A percentile compares a stretch with the other conserved stretches of the same genome.
phyloP scores from a whole-genome alignment of 495 filamentous ascomycete species.

The Talaromyces wortmannii region DNA sequence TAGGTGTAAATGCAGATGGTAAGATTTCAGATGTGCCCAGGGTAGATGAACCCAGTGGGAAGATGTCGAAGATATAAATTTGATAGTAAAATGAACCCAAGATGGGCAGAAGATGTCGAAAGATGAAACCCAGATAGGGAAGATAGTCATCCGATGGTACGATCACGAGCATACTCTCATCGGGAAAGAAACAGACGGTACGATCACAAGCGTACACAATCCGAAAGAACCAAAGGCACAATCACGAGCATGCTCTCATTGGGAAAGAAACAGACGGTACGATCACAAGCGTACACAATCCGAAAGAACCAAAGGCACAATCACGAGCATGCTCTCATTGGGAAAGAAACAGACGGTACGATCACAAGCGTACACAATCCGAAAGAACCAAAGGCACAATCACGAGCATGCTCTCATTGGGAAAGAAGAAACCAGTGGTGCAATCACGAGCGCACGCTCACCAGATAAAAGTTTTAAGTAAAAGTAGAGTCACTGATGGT shows the following conservation, averaged over 20 bases:
- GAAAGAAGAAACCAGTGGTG: not conserved
- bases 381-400: not conserved
- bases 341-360: not conserved
- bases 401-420: conserved; percentile 4
- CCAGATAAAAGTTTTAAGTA: not conserved
- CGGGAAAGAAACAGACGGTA: not conserved
- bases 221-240: not conserved
- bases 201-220: too few species aligned
- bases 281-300: too few species aligned
- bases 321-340: conserved; percentile 5
- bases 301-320: not conserved
- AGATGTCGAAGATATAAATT: not conserved
- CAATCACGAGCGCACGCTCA: conserved; percentile 3
- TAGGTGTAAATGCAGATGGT: not conserved
- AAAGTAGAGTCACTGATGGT: not conserved
- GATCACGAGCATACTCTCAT: not conserved
- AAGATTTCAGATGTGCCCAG: not conserved
- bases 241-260: conserved; percentile 4
- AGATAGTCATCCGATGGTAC: too few species aligned
- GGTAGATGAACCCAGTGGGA: not conserved
- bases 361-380: not conserved
- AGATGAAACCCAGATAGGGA: too few species aligned
- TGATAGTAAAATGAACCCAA: not conserved
- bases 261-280: not conserved
- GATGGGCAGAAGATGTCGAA: too few species aligned